Conservation (phyloP, 2,329 filamentous ascomycete species). For the Diplodia seriata region DNA sequence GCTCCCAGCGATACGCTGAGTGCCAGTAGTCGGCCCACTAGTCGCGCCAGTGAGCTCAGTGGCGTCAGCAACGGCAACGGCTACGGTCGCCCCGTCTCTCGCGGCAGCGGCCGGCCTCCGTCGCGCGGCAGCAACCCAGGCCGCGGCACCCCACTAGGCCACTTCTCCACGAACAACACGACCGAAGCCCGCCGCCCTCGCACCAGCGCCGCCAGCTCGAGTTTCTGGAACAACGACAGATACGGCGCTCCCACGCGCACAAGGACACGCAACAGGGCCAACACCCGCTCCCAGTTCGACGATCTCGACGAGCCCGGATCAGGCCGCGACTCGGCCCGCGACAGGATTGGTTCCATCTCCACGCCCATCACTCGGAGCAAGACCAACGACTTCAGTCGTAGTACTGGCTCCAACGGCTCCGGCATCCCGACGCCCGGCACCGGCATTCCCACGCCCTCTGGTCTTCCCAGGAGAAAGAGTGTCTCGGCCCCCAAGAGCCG, state of each 20-base stretch:
- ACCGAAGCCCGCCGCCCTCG: slow-evolving; percentile 40
- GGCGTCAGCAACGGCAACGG: slow-evolving; percentile 55
- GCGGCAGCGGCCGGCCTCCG: slow-evolving; percentile 22
- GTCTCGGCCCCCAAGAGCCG: slow-evolving; percentile 44
- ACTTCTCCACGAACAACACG: slow-evolving; percentile 18
- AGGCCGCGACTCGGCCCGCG: background rate
- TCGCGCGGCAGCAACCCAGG: slow-evolving; percentile 14
- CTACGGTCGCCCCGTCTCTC: slow-evolving; percentile 22
- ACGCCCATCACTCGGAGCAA: slow-evolving; percentile 39
- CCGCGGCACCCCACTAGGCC: slow-evolving; percentile 21
- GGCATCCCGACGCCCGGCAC: slow-evolving; percentile 55
- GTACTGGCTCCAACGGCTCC: slow-evolving; percentile 42
- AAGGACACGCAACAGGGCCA: slow-evolving; percentile 25
- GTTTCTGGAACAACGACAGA: slow-evolving; percentile 17
- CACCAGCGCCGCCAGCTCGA: slow-evolving; percentile 40
- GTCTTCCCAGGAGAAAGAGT: slow-evolving; percentile 60
- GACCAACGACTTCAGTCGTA: slow-evolving; percentile 60
- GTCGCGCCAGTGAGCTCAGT: slow-evolving; percentile 64
- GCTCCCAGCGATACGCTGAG: slow-evolving; percentile 43
- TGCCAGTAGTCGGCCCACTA: slow-evolving; percentile 69
- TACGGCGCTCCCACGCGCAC: slow-evolving; percentile 22
- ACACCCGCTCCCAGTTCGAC: slow-evolving; percentile 26
- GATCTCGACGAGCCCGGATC: slow-evolving; percentile 18
- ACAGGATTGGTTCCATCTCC: slow-evolving; percentile 40
- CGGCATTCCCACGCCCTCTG: slow-evolving; percentile 57